Conservation (phyloP, 805 yeast genomes). For the Peterozyma xylosa region DNA sequence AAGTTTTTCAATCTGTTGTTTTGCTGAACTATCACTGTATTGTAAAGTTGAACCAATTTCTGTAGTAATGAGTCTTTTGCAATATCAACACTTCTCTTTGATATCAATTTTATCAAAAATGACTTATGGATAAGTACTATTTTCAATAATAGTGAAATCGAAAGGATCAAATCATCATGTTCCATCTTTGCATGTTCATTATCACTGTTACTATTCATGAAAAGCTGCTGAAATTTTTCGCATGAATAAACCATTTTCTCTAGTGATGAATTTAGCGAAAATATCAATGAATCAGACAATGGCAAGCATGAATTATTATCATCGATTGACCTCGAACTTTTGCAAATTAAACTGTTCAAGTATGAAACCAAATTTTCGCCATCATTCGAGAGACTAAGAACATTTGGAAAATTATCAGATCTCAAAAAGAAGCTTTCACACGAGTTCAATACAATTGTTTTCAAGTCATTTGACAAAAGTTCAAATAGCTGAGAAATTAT, state of each 20-base stretch:
- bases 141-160: constrained; percentile 42
- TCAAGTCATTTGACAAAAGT: constrained; percentile 22
- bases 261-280: constrained; percentile 29
- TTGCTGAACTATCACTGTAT: constrained; percentile 32
- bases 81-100: constrained; percentile 29
- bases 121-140: constrained; percentile 52
- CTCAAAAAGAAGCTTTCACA: constrained; percentile 34
- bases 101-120: constrained; percentile 37
- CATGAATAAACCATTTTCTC: constrained; percentile 28
- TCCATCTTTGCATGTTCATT: constrained; percentile 8
- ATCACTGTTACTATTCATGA: neutral
- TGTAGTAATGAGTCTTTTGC: constrained; percentile 39
- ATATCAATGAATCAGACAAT: constrained; percentile 29
- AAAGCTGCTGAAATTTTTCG: constrained; percentile 4
- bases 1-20: constrained; percentile 46
- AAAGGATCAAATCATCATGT: constrained; percentile 15
- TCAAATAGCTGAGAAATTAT: constrained; percentile 30
- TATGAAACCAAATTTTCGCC: constrained; percentile 25
- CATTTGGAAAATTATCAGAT: constrained; percentile 30
- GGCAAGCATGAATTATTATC: constrained; percentile 10
- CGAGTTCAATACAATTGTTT: constrained; percentile 23
- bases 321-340: constrained; percentile 28
- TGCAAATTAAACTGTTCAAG: constrained; percentile 36
- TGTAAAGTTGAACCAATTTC: constrained; percentile 37
- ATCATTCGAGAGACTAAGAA: constrained; percentile 10